Conservation (phyloP, 352 stramenopile species). For the Peronospora destructor region DNA sequence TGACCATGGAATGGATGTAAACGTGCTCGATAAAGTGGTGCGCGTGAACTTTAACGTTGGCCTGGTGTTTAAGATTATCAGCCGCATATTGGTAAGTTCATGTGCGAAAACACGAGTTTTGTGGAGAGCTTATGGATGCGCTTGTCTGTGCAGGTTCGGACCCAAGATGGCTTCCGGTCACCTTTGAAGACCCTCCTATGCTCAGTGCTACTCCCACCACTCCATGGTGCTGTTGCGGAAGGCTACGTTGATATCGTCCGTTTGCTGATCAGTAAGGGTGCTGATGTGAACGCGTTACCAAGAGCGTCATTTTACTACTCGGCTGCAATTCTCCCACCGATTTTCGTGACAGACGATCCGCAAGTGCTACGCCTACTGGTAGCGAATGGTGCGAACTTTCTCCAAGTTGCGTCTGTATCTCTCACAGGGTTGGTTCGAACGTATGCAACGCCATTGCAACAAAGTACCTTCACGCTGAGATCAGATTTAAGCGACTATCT, state of each 20-base stretch:
- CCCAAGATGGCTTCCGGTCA: conserved; percentile 50
- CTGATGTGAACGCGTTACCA: conserved; percentile 54
- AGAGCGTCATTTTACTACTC: conserved; percentile 63
- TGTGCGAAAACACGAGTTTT: not conserved
- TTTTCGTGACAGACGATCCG: conserved; percentile 71
- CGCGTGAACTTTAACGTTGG: conserved; percentile 77
- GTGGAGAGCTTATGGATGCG: not conserved
- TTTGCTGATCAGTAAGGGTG: conserved; percentile 45
- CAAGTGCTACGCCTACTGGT: conserved; percentile 64
- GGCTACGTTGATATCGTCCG: conserved; percentile 60
- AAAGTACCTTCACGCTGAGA: conserved; percentile 55
- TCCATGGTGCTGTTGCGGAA: conserved; percentile 58
- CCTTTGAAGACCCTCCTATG: conserved; percentile 44
- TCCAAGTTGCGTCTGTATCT: conserved; percentile 47
- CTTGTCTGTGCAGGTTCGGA: conserved; percentile 34
- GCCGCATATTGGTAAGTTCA: conserved; percentile 41
- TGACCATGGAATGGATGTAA: conserved; percentile 47
- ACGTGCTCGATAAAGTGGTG: conserved; percentile 68
- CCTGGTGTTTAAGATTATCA: conserved; percentile 63
- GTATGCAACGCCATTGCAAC: conserved; percentile 48
- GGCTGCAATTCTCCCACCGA: conserved; percentile 47
- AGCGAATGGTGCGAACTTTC: conserved; percentile 53
- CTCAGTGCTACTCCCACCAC: conserved; percentile 58
- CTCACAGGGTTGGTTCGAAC: conserved; percentile 39
- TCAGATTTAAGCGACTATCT: conserved; percentile 58